Base-by-base conservation (phyloP, 768 basidiomycete genomes). In the Tricholoma flavovirens region DNA sequence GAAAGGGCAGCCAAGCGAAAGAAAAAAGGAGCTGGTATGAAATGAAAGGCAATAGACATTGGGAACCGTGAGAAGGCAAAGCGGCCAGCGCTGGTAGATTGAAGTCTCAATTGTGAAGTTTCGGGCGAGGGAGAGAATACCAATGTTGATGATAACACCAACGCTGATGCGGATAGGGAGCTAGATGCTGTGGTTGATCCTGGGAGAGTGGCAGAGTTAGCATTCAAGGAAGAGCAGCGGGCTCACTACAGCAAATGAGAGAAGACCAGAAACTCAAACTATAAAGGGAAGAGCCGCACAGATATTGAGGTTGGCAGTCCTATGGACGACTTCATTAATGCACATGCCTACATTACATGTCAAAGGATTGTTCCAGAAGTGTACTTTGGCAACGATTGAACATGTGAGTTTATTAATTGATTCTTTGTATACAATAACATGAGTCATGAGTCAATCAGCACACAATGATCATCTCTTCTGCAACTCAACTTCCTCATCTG, bases 241-340 rank as follows among this genome's bases (percentile, higher is more conserved):
- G 49, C 48, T 14, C 46, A 55, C 48, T 55, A 55, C 36, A 17
- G n/a, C 14, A 29, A 50, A n/a, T 19, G 33, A 15, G 48, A 19
- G 40, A 21, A 42, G 19, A 42, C 8, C n/a, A 2, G 36, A 38
- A 38, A 38, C 36, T 38, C 36, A 38, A 38, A 14, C 36, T 14
- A 6, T 38, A 38, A 38, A 38, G 36, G 36, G 7, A 73, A 73
- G 69, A 62, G 64, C 4, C 24, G 42, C 11, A 38, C 24, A 14
- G 15, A 35, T 14, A 4, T 45, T 24, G 29, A 43, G 26, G 36
- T 33, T n/a, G 49, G 30, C 30, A 49, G 21, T 8, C 19, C 14
- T 22, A 51, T 59, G 54, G 58, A 59, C 26, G 50, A 59, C 43
- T 56, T 55, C 43, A 55, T 59, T 22, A 59, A 59, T 53, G 49